Evolutionary conservation across 2,329 filamentous ascomycete genomes (phyloP).

Genomic region (Aspergillus quadricinctus): DNA sequence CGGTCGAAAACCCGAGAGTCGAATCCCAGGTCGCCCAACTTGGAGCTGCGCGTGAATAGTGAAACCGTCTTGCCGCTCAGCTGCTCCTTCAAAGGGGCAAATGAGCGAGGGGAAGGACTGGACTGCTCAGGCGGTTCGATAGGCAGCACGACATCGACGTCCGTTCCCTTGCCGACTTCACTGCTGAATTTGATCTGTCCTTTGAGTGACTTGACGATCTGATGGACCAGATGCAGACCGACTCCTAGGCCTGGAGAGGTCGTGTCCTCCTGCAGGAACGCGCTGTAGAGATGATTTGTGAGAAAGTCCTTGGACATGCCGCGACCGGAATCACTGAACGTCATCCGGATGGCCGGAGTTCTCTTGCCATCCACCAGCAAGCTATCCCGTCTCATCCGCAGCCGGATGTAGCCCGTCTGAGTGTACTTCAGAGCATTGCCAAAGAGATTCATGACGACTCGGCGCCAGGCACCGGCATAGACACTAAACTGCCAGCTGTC

Average conservation of each 20-base stretch:
- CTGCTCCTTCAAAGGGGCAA: constrained; percentile 4
- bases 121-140: constrained; percentile 3
- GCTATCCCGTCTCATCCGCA: constrained; percentile 14
- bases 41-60: constrained; percentile 14
- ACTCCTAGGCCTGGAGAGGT: constrained; percentile 55
- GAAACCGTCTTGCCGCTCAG: constrained; percentile 13
- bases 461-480: constrained; percentile 6
- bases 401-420: constrained; percentile 5
- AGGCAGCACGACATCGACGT: constrained; percentile 16
- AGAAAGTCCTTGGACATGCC: constrained; percentile 27
- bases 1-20: constrained; percentile 8
- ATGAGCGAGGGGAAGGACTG: background rate
- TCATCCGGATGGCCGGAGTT: constrained; percentile 12
- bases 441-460: constrained; percentile 10
- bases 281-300: constrained; percentile 43
- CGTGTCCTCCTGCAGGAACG: constrained; percentile 57
- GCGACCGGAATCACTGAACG: constrained; percentile 22
- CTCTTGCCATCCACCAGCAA: constrained; percentile 2
- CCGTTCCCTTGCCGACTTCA: constrained; percentile 19
- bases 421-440: constrained; percentile 11
- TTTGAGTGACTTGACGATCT: constrained; percentile 25
- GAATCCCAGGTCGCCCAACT: constrained; percentile 10
- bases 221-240: constrained; percentile 55
- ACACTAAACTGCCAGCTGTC: constrained; percentile 4
- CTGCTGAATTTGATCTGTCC: constrained; percentile 22